phyloP scores from a whole-genome alignment of 2,329 filamentous ascomycete genomes.

The Chaetoscypha palmicola region DNA sequence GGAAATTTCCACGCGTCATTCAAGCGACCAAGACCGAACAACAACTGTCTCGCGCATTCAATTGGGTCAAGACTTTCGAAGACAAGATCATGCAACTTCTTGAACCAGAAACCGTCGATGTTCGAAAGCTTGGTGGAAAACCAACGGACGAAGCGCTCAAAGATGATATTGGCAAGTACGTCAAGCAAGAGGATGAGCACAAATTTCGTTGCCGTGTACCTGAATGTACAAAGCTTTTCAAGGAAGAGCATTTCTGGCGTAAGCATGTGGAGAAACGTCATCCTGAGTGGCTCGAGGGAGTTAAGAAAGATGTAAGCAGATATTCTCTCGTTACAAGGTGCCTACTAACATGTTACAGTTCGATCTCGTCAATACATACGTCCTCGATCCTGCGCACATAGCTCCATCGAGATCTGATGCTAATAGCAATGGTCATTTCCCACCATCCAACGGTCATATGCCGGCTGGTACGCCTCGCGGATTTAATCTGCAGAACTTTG shows the following conservation, averaged over 20 bases:
- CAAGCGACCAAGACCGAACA: conserved; percentile 73
- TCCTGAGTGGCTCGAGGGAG: conserved; percentile 71
- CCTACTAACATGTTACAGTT: conserved; percentile 51
- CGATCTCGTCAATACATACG: conserved; percentile 86
- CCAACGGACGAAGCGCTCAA: conserved; percentile 77
- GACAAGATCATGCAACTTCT: conserved; percentile 92
- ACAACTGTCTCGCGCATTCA: conserved; percentile 89
- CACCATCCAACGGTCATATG: conserved; percentile 66
- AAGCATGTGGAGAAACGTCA: conserved; percentile 98
- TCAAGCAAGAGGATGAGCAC: conserved; percentile 96
- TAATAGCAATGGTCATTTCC: conserved; percentile 94
- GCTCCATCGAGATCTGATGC: conserved; percentile 88
- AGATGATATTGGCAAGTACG: conserved; percentile 77
- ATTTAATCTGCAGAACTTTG: conserved; percentile 75
- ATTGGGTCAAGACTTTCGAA: conserved; percentile 98
- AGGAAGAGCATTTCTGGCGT: conserved; percentile 93
- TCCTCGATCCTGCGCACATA: conserved; percentile 90
- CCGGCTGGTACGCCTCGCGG: conserved; percentile 81
- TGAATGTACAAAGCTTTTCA: conserved; percentile 94
- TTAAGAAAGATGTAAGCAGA: conserved; percentile 80
- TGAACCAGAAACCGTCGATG: conserved; percentile 79
- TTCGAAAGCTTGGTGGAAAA: conserved; percentile 86
- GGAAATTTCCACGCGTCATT: conserved; percentile 56
- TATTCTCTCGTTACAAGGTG: too few relatives aligned
- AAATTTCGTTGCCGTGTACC: conserved; percentile 97